Evolutionary conservation across 768 basidiomycete species (phyloP), one percentile per base, ranked within the genome.

Genomic region (Auriscalpium vulgare): DNA sequence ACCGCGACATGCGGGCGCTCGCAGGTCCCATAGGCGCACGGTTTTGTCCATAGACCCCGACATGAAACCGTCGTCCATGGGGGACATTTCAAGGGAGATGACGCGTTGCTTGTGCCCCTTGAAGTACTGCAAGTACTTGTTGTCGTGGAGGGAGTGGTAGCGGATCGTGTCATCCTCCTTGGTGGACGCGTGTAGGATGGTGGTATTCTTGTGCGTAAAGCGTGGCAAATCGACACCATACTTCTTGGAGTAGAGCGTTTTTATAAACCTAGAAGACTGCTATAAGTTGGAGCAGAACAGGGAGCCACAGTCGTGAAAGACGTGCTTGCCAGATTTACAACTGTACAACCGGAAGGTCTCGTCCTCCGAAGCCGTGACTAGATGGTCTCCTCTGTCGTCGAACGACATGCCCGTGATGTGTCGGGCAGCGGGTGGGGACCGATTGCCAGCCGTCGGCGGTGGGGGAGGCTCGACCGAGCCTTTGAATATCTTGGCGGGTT

Each of bases 61-160:
- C 79, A 99, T 87, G 75, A 99, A 98, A 1, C 88, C 88, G 65
- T 98, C 95, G 65, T 97, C 91, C 1, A 88, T 78, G 1, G 97
- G 97, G 0, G 90, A 92, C 55, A 98, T 84, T 67, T 95, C 88
- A 10, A 99, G 74, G 0, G 95, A 95, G 37, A 89, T 79, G 3
- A 99, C 97, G 56, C 85, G 80, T 37, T 79, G 88, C 62, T 84
- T 93, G 74, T 99, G 97, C 0, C 97, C 97, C 65, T 84, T 87
- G 77, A 97, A 98, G 73, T 99, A 99, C 61, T 88, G 84, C 36
- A 98, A 73, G 69, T 94, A 99, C 68, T 88, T 92, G 78, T 97
- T 97, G 78, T 95, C 93, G 70, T 97, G 93, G 50, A 95, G 69
- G 1, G 91, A 95, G 64, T 95, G 91, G 69, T 97, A 97, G 47